Percentiles rank a stretch among this genome's conserved stretches.
These are phyloP conservation scores for Trypanosoma lewisi DNA, from an alignment of 208 protist genomes.

Conservation along the genomic window DNA sequence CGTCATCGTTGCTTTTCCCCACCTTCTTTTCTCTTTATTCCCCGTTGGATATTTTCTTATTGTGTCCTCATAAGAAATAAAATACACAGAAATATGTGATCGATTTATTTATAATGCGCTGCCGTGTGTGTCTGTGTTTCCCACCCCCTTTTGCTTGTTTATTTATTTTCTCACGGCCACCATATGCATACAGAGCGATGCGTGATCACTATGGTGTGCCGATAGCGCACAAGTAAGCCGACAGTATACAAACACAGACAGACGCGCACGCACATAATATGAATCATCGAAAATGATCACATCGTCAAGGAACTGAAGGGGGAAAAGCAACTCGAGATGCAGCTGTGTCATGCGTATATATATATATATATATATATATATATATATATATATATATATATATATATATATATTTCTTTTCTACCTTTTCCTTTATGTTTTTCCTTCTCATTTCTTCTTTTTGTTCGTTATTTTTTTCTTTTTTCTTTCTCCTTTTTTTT, in stretches of 20 bases:
- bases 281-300: background rate
- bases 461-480: background rate
- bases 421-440: background rate
- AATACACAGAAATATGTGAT: too few species aligned
- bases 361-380: too few species aligned
- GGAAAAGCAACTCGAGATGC: too few species aligned
- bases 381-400: background rate
- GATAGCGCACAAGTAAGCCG: background rate
- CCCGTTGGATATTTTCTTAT: too few species aligned
- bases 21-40: too few species aligned
- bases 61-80: too few species aligned
- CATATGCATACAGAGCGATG: background rate
- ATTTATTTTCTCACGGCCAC: background rate
- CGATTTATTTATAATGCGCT: background rate
- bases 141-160: too few species aligned
- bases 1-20: too few species aligned
- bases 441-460: background rate
- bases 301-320: background rate
- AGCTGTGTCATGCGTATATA: too few species aligned
- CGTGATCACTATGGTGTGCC: background rate
- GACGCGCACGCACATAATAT: background rate
- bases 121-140: background rate
- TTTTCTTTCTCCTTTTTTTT: background rate
- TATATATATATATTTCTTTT: slow-evolving; percentile 3
- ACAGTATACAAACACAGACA: slow-evolving; percentile 2